phyloP scores from a whole-genome alignment of 805 yeast species.

The Wickerhamiella bombiphila region DNA sequence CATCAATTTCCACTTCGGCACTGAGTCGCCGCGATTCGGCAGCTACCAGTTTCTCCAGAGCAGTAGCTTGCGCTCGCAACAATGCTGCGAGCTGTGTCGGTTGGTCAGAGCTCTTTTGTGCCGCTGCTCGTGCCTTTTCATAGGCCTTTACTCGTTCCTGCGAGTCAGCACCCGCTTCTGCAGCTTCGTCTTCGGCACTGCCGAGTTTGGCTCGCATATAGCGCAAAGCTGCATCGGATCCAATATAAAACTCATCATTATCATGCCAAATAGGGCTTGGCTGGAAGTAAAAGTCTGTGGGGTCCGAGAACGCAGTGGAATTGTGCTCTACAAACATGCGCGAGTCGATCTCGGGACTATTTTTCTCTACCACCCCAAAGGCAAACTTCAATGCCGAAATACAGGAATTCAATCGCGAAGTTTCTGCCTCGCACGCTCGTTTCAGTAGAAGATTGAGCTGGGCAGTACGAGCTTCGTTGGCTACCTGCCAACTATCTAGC shows the following conservation, averaged over 20 bases:
- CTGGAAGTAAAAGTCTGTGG: constrained; percentile 66
- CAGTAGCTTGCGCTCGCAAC: constrained; percentile 36
- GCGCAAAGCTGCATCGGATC: constrained; percentile 26
- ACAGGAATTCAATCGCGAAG: constrained; percentile 32
- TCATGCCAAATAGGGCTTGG: constrained; percentile 97
- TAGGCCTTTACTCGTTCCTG: constrained; percentile 22
- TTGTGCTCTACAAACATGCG: constrained; percentile 92
- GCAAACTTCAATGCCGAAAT: constrained; percentile 33
- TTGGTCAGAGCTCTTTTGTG: constrained; percentile 12
- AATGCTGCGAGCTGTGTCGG: constrained; percentile 19
- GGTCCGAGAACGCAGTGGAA: constrained; percentile 40
- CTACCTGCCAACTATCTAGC: constrained; percentile 66
- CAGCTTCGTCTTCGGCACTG: constrained; percentile 27
- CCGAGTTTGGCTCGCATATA: constrained; percentile 25
- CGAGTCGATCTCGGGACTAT: constrained; percentile 60
- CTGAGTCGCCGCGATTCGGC: constrained; percentile 62
- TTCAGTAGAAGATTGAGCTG: constrained; percentile 56
- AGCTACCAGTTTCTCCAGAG: constrained; percentile 47
- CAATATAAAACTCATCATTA: constrained; percentile 55
- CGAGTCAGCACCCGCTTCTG: constrained; percentile 10
- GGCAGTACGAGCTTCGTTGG: constrained; percentile 64
- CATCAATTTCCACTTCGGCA: constrained; percentile 78
- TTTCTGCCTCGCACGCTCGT: constrained; percentile 30
- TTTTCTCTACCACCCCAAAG: constrained; percentile 47
- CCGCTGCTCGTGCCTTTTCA: constrained; percentile 24